Conservation (phyloP, 306 rosid genomes). For the Chamaecrista fasciculata region DNA sequence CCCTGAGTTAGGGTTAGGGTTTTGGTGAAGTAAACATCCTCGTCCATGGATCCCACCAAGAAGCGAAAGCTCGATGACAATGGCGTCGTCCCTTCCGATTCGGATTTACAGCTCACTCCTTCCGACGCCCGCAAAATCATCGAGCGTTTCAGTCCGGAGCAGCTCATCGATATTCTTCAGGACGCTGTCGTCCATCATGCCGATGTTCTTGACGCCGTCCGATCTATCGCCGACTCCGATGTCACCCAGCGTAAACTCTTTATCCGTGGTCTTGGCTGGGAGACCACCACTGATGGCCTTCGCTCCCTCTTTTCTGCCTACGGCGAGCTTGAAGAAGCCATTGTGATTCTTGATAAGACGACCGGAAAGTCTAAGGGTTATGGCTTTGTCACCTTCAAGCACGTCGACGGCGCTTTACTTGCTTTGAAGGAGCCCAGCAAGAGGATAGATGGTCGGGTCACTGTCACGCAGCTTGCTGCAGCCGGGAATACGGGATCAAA, state of each 20-base stretch:
- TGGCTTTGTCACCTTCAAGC: constrained; percentile 84
- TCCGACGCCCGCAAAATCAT: constrained; percentile 77
- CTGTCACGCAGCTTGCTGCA: constrained; percentile 95
- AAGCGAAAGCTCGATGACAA: constrained; percentile 90
- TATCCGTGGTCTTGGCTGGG: constrained; percentile 96
- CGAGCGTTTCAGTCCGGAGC: constrained; percentile 72
- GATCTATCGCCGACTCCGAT: constrained; percentile 68
- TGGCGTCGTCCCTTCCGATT: constrained; percentile 42
- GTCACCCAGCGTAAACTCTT: constrained; percentile 88
- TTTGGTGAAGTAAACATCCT: too few relatives aligned
- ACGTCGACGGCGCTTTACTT: constrained; percentile 80
- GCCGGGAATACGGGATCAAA: constrained; percentile 54
- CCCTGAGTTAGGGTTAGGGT: too few relatives aligned
- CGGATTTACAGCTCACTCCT: constrained; percentile 43
- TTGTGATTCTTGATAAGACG: constrained; percentile 78
- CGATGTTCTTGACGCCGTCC: constrained; percentile 76
- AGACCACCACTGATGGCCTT: constrained; percentile 87
- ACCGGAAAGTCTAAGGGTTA: constrained; percentile 88
- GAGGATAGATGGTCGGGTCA: constrained; percentile 91
- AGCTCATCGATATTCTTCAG: constrained; percentile 69
- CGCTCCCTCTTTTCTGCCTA: constrained; percentile 80
- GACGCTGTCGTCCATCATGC: constrained; percentile 67
- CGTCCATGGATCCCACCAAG: constrained; percentile 65
- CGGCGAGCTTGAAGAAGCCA: constrained; percentile 93
- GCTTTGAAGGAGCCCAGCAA: constrained; percentile 96